phyloP scores from a whole-genome alignment of 495 filamentous ascomycete species.

The Penicillium arizonense region DNA sequence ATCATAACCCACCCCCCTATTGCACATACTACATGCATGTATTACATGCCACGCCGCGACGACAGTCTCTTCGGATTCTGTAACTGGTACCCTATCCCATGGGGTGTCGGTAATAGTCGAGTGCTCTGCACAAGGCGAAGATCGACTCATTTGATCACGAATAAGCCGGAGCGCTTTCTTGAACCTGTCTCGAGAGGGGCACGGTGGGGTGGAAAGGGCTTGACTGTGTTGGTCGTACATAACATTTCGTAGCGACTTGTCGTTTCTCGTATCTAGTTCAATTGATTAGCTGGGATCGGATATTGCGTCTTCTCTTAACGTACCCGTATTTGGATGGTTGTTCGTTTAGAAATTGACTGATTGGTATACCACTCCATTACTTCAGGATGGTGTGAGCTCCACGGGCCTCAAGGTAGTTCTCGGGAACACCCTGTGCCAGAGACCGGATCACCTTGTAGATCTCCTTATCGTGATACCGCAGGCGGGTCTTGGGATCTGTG shows the following conservation, averaged over 20 bases:
- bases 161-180: slow-evolving; percentile 95
- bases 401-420: slow-evolving; percentile 83
- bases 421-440: slow-evolving; percentile 73
- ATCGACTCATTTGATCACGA: slow-evolving; percentile 63
- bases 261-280: slow-evolving; percentile 4
- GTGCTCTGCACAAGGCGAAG: slow-evolving; percentile 54
- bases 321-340: not conserved
- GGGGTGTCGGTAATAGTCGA: slow-evolving; percentile 53
- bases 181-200: slow-evolving; percentile 72
- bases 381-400: slow-evolving; percentile 93
- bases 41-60: slow-evolving; percentile 45
- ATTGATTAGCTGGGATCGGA: not conserved
- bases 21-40: not conserved
- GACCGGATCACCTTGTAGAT: slow-evolving; percentile 77
- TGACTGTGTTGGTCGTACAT: slow-evolving; percentile 82
- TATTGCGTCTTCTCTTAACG: not conserved
- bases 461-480: slow-evolving; percentile 88
- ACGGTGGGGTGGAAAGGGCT: slow-evolving; percentile 78
- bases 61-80: slow-evolving; percentile 52
- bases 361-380: slow-evolving; percentile 35
- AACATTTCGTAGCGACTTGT: slow-evolving; percentile 7
- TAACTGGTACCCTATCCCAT: slow-evolving; percentile 52
- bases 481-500: slow-evolving; percentile 86
- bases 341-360: not conserved
- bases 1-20: not conserved